Percentiles rank a stretch among this genome's conserved stretches.
Evolutionary conservation across 2,329 filamentous ascomycete genomes (phyloP).

Genomic region (Phyllosticta capitalensis): DNA sequence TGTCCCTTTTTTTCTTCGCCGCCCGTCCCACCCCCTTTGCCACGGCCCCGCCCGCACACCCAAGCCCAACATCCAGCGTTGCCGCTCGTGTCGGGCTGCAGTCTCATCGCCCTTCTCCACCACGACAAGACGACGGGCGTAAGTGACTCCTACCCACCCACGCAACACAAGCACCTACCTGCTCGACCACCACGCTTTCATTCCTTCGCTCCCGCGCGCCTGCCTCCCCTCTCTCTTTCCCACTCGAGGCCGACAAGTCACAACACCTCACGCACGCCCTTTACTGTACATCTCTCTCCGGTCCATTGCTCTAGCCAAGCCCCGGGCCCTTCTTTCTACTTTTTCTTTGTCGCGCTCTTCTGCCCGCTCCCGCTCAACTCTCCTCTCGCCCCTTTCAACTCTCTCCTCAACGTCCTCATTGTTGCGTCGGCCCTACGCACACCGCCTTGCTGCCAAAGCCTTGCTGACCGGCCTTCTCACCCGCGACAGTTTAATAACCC

Average conservation of each 20-base stretch:
- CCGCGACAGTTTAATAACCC: conserved; percentile 28
- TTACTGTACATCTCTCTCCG: conserved; percentile 7
- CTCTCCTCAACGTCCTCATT: conserved; percentile 12
- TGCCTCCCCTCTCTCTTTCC: conserved; percentile 2
- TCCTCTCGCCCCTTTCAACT: conserved; percentile 13
- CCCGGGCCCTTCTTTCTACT: neutral
- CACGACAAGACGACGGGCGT: conserved; percentile 6
- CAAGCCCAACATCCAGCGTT: neutral
- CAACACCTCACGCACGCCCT: conserved; percentile 10
- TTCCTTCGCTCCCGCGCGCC: conserved; percentile 13
- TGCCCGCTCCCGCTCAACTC: neutral
- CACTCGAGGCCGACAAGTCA: too few species aligned
- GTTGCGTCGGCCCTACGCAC: conserved; percentile 25
- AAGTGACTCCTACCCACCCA: too few species aligned
- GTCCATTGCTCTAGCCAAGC: neutral
- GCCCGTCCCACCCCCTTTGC: neutral
- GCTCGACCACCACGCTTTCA: conserved; percentile 15
- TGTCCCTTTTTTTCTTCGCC: neutral
- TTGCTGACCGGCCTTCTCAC: conserved; percentile 28
- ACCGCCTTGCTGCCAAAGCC: conserved; percentile 34
- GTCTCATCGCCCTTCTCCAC: conserved; percentile 7
- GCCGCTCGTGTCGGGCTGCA: conserved; percentile 6
- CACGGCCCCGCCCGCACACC: neutral
- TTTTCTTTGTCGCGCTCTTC: conserved; percentile 14
- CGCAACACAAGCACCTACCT: too few species aligned